A percentile compares a stretch with the other conserved stretches of the same genome.
Evolutionary conservation across 805 yeast genomes (phyloP).

Genomic region (Kluyveromyces nonfermentans): DNA sequence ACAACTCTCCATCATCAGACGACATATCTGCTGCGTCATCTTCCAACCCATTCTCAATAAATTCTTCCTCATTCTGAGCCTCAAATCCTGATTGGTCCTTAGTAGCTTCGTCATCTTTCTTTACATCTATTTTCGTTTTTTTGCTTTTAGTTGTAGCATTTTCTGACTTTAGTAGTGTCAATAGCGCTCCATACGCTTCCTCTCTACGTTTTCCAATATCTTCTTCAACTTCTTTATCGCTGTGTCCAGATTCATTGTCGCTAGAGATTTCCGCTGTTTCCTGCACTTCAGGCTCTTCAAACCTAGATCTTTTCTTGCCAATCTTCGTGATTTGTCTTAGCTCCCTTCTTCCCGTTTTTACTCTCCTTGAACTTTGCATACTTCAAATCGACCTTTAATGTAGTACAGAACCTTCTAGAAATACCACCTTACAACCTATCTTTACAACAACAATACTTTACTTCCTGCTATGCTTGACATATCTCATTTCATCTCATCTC

Average conservation of each 20-base stretch:
- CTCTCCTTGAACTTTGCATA: background rate
- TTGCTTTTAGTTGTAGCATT: constrained; percentile 23
- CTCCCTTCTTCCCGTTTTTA: constrained; percentile 48
- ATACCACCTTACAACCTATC: no score
- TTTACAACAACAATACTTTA: no score
- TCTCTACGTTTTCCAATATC: constrained; percentile 24
- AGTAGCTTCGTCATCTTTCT: constrained; percentile 20
- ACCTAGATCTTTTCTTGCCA: constrained; percentile 17
- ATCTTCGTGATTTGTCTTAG: constrained; percentile 52
- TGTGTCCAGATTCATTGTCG: constrained; percentile 10
- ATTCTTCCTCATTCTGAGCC: constrained; percentile 23
- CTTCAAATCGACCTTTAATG: background rate
- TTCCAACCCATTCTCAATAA: constrained; percentile 11
- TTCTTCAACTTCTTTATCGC: constrained; percentile 12
- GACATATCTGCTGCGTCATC: constrained; percentile 27
- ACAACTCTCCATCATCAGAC: constrained; percentile 13
- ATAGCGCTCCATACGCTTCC: constrained; percentile 55
- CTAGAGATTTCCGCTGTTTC: constrained; percentile 11
- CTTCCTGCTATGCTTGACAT: no score
- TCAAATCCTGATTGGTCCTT: constrained; percentile 24
- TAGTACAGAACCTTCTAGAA: no score
- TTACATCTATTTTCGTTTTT: constrained; percentile 21
- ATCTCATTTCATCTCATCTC: constrained; percentile 3
- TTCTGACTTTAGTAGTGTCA: constrained; percentile 49
- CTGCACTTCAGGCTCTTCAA: constrained; percentile 11